Percentiles rank a stretch among this genome's conserved stretches.
These are phyloP conservation scores for Paramecium biaurelia DNA, from an alignment of 73 alveolate genomes.

Conservation along the genomic window DNA sequence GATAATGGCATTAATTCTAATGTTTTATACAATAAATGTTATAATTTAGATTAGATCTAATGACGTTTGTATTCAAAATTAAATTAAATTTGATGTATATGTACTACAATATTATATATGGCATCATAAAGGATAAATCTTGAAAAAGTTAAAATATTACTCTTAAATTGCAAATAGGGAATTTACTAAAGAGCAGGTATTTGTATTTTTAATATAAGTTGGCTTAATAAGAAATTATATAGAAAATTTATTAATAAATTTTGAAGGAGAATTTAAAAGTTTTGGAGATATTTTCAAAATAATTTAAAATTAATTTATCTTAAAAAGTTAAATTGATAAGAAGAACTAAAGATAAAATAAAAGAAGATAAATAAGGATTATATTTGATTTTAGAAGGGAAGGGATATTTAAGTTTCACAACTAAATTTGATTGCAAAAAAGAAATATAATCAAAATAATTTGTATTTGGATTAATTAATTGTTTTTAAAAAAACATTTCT, in stretches of 20 bases:
- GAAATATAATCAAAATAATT: background rate
- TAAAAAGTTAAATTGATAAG: background rate
- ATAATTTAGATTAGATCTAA: background rate
- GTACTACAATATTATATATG: background rate
- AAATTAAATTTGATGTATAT: background rate
- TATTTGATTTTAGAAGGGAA: background rate
- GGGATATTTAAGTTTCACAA: background rate
- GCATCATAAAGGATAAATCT: background rate
- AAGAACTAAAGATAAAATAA: background rate
- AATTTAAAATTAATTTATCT: background rate
- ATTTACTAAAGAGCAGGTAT: background rate
- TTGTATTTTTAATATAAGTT: background rate
- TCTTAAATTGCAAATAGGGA: background rate
- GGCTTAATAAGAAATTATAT: background rate
- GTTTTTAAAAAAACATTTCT: background rate
- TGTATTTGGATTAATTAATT: background rate
- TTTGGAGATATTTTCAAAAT: background rate
- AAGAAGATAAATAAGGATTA: background rate
- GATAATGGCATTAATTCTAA: background rate
- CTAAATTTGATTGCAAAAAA: background rate
- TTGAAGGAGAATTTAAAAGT: background rate
- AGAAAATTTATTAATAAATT: background rate
- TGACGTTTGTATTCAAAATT: background rate
- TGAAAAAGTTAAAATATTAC: background rate
- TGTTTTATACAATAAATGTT: background rate